phyloP scores from a whole-genome alignment of 805 yeast species.

The Zygoascus bituminiphila region DNA sequence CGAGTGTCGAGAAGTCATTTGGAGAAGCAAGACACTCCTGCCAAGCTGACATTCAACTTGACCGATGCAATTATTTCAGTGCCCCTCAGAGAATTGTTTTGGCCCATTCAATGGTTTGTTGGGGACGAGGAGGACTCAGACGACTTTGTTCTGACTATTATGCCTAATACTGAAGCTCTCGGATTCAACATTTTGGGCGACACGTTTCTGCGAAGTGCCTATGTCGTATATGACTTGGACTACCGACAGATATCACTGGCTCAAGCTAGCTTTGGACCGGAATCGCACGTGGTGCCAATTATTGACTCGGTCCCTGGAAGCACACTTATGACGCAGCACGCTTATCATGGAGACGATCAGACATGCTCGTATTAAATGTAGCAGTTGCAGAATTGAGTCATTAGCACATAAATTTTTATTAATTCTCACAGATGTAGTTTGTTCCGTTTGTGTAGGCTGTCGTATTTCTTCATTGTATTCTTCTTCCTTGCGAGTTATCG shows the following conservation, averaged over 20 bases:
- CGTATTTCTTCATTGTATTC: no score
- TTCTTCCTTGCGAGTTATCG: no score
- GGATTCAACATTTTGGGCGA: conserved; percentile 41
- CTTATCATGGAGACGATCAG: no score
- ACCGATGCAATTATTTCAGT: conserved; percentile 43
- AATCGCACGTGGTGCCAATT: conserved; percentile 22
- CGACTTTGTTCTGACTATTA: conserved; percentile 11
- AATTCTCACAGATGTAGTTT: no score
- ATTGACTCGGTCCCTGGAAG: conserved; percentile 16
- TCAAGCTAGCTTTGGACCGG: conserved; percentile 32
- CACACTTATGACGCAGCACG: conserved; percentile 6
- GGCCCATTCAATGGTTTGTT: conserved; percentile 23
- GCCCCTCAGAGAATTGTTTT: conserved; percentile 23
- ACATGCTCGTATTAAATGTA: no score
- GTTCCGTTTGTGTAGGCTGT: no score
- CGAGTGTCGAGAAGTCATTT: conserved; percentile 18
- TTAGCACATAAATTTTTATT: no score
- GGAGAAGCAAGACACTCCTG: conserved; percentile 20
- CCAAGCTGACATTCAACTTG: conserved; percentile 39
- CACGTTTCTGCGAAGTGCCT: conserved; percentile 51
- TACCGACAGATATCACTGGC: conserved; percentile 48
- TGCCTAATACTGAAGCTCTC: conserved; percentile 14
- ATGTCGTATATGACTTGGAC: conserved; percentile 59
- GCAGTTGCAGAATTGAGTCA: no score
- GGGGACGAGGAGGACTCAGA: conserved; percentile 9